Conservation (phyloP, 2,329 filamentous ascomycete genomes). For the Colletotrichum sublineola region DNA sequence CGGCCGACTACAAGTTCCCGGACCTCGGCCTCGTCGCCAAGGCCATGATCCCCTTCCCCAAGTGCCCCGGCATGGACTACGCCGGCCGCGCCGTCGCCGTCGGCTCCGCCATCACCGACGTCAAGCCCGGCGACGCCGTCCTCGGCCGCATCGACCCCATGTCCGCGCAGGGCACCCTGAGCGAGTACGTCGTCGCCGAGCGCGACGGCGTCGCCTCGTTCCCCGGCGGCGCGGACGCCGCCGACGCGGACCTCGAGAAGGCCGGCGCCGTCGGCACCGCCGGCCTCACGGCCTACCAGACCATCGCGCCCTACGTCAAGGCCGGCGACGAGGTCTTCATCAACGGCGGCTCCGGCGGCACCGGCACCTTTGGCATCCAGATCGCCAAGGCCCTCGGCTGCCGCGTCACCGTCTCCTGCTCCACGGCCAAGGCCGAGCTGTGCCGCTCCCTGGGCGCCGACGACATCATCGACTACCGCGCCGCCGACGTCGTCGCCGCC, state of each 20-base stretch:
- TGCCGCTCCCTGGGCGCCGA: slow-evolving; percentile 73
- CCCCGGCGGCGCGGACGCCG: slow-evolving; percentile 57
- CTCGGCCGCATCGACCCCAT: slow-evolving; percentile 54
- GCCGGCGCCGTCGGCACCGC: slow-evolving; percentile 60
- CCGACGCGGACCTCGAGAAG: slow-evolving; percentile 57
- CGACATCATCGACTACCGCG: slow-evolving; percentile 73
- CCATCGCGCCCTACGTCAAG: slow-evolving; percentile 61
- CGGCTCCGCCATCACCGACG: slow-evolving; percentile 44
- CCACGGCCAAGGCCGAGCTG: slow-evolving; percentile 68
- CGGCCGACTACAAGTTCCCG: slow-evolving; percentile 64
- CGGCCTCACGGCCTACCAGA: slow-evolving; percentile 63
- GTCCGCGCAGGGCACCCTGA: slow-evolving; percentile 56
- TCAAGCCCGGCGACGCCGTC: slow-evolving; percentile 58
- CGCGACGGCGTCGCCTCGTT: slow-evolving; percentile 53
- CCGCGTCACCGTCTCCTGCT: slow-evolving; percentile 72
- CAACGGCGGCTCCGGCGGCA: slow-evolving; percentile 75
- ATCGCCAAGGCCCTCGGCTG: slow-evolving; percentile 73
- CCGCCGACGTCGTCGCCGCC: slow-evolving; percentile 59
- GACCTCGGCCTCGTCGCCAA: slow-evolving; percentile 56
- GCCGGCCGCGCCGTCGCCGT: slow-evolving; percentile 60
- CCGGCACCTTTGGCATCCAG: slow-evolving; percentile 73
- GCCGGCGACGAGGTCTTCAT: slow-evolving; percentile 72
- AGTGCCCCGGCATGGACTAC: slow-evolving; percentile 64
- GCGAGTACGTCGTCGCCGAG: slow-evolving; percentile 56
- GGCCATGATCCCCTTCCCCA: slow-evolving; percentile 54